Evolutionary conservation across 116 monocot genomes (phyloP).

Genomic region (Posidonia oceanica): DNA sequence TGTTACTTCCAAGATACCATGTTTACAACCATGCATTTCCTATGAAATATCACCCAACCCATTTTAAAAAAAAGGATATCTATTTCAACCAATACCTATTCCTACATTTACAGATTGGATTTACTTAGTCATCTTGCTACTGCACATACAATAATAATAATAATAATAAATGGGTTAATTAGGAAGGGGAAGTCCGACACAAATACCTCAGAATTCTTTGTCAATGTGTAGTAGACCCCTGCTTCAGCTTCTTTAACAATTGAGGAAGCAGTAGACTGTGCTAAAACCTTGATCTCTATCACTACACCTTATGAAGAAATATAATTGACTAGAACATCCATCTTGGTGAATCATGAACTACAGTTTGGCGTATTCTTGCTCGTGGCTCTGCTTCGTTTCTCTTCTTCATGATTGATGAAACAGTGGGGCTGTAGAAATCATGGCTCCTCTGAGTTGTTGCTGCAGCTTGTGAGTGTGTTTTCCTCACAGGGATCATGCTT

Average conservation of each 20-base stretch:
- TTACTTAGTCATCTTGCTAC: background rate
- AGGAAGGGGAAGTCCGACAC: background rate
- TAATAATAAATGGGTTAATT: background rate
- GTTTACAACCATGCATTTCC: no score
- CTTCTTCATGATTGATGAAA: constrained; percentile 92
- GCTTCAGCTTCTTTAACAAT: background rate
- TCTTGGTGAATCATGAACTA: constrained; percentile 38
- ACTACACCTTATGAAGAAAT: background rate
- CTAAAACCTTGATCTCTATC: background rate
- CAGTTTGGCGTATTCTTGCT: constrained; percentile 26
- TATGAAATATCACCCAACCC: no score
- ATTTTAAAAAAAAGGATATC: no score
- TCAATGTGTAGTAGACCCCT: background rate
- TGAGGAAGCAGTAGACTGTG: background rate
- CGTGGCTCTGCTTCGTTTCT: constrained; percentile 40
- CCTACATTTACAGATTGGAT: background rate
- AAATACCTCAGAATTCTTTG: background rate
- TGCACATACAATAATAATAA: background rate
- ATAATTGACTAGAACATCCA: constrained; percentile 40
- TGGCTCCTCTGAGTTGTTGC: constrained; percentile 49
- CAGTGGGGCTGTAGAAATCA: constrained; percentile 75
- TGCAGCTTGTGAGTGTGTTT: constrained; percentile 47
- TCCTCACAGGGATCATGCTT: constrained; percentile 31
- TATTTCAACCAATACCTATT: no score
- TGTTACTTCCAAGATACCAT: no score